These are phyloP conservation scores for Barbarea vulgaris DNA, from an alignment of 345 rosid genomes.

Conservation along the genomic window DNA sequence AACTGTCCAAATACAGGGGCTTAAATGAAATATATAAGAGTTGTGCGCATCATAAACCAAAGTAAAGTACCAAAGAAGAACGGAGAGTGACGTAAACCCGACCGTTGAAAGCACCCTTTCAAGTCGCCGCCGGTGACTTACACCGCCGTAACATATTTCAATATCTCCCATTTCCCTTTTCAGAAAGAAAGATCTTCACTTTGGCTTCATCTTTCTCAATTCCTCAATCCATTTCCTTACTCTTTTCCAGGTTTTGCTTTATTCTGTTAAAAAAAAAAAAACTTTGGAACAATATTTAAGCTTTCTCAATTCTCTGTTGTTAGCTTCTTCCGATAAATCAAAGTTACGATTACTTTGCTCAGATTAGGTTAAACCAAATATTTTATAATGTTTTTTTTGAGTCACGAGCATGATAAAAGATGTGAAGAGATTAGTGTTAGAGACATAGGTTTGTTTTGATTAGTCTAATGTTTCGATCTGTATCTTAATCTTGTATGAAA, in stretches of 20 bases:
- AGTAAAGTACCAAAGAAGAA: constrained; percentile 25
- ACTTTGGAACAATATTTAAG: background rate
- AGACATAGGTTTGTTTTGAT: constrained; percentile 1
- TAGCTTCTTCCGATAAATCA: constrained; percentile 1
- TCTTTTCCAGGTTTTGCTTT: constrained; percentile 36
- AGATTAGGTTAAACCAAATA: background rate
- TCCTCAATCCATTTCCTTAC: constrained; percentile 17
- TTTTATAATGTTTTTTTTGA: background rate
- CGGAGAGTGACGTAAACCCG: constrained; percentile 44
- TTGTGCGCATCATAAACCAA: constrained; percentile 1
- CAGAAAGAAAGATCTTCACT: constrained; percentile 28
- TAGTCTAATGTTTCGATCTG: constrained; percentile 25
- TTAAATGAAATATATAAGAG: constrained; percentile 26
- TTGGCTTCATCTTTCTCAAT: constrained; percentile 2
- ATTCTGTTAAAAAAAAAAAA: background rate
- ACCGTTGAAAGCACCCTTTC: constrained; percentile 42
- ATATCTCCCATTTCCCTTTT: background rate
- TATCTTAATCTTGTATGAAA: background rate
- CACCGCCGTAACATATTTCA: constrained; percentile 1
- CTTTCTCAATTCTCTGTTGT: background rate
- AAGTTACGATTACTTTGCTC: constrained; percentile 11
- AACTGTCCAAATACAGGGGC: constrained; percentile 8
- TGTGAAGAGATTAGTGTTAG: constrained; percentile 17
- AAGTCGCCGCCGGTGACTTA: constrained; percentile 37
- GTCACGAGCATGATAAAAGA: constrained; percentile 2